Base-by-base conservation (phyloP, 2,329 filamentous ascomycete genomes). In the Metarhizium brunneum region DNA sequence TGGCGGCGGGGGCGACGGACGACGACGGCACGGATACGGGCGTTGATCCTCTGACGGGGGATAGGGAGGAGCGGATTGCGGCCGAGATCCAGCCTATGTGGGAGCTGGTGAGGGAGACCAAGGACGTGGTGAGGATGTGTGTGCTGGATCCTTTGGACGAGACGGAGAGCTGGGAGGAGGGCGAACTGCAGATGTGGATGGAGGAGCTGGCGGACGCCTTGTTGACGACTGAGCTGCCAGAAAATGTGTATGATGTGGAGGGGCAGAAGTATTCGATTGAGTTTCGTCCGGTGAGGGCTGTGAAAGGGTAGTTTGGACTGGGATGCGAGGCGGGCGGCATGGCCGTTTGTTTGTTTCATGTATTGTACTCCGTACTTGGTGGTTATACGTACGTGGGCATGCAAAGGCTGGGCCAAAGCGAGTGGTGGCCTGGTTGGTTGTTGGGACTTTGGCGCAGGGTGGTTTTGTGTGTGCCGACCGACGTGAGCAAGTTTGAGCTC, bases 121-220 rank as follows among this genome's bases (percentile, higher is more conserved):
- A 52, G 10, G 54, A 60, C 29, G 42, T 57, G 56, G 60, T 62
- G 42, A 57, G 43, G 16, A 59, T 61, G 57, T 54, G 54, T 18
- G 42, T 55, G 18, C 16, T 36, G 42, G 57, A 61, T 48, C 47
- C 49, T 13, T 4, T 18, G 1, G 42, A 60, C 42, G 43, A n/a
- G 10, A 11, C 32, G 8, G 45, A 29, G 38, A 55, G 25, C 51
- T 58, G 47, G 38, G 57, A 60, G 54, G 56, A 52, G 54, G 61
- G 54, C 42, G 53, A 60, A 53, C 57, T 61, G 54, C 49, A 53
- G 6, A 52, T 56, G 38, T 63, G 56, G 57, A 58, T 60, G 59
- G 32, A 47, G 1, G 60, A 62, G 49, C 53, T 62, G 11, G 36
- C 52, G 16, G 29, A 58, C 10, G 54, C 47, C 10, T 14, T 63